These are phyloP conservation scores for Aspergillus udagawae DNA, from an alignment of 2,329 filamentous ascomycete genomes.

Conservation along the genomic window DNA sequence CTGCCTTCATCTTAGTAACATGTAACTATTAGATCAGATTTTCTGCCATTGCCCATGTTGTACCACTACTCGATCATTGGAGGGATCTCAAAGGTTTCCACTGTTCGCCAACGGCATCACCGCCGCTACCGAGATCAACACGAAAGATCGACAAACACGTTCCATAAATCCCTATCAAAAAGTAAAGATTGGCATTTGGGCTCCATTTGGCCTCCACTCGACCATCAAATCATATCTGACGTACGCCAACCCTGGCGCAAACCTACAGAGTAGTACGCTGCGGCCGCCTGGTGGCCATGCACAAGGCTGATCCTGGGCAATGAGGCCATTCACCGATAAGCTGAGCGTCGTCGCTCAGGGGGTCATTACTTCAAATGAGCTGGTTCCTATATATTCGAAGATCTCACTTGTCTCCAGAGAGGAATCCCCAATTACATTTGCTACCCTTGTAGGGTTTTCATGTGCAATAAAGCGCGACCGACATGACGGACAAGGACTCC, in stretches of 20 bases:
- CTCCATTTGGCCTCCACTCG: neutral
- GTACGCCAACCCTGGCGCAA: neutral
- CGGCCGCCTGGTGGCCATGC: neutral
- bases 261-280: neutral
- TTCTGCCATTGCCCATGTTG: neutral
- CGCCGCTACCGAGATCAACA: neutral
- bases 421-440: neutral
- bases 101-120: neutral
- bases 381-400: neutral
- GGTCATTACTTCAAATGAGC: neutral
- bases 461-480: too few species aligned
- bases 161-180: neutral
- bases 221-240: neutral
- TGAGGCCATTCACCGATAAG: neutral
- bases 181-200: neutral
- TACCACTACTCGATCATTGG: neutral
- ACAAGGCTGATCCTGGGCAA: neutral
- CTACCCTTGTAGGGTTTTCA: neutral
- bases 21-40: neutral
- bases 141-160: neutral
- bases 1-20: neutral
- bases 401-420: neutral
- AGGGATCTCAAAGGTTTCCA: neutral
- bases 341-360: neutral
- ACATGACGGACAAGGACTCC: neutral